A percentile compares a stretch with the other conserved stretches of the same genome.
These are phyloP conservation scores for Dioscorea dumetorum DNA, from an alignment of 106 monocot genomes.

Conservation along the genomic window DNA sequence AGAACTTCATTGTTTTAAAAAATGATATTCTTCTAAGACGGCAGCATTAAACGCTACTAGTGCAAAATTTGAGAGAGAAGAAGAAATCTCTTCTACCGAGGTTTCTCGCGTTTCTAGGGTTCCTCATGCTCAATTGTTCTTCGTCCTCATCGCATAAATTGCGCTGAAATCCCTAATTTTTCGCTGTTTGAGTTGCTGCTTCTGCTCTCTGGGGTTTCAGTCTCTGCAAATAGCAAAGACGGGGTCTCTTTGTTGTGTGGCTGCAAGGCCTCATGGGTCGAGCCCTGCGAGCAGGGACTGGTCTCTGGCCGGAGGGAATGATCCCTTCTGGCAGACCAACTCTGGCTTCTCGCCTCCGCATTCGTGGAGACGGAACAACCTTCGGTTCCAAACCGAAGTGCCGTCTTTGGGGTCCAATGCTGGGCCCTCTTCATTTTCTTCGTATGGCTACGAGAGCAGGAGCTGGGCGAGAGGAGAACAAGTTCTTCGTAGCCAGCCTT, in stretches of 20 bases:
- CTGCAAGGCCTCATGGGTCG: conserved; percentile 64
- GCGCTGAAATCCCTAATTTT: no score
- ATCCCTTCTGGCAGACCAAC: conserved; percentile 58
- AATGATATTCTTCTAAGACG: no score
- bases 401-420: conserved; percentile 14
- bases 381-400: conserved; percentile 16
- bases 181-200: no score
- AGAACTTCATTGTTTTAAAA: no score
- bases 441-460: conserved; percentile 33
- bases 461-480: conserved; percentile 44
- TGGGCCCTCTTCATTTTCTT: conserved; percentile 8
- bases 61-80: no score
- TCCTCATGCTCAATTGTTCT: no score
- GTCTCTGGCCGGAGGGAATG: conserved; percentile 27
- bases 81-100: no score
- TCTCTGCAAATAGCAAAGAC: conserved; percentile 10
- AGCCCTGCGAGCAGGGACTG: conserved; percentile 37
- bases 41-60: no score
- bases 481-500: conserved; percentile 3
- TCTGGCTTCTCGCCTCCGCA: conserved; percentile 50
- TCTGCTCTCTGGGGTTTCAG: no score
- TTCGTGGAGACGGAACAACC: conserved; percentile 39
- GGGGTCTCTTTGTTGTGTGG: conserved; percentile 80
- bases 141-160: no score
- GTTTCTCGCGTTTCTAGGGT: no score